These are phyloP conservation scores for Hypocreales sp. DNA, from an alignment of 2,329 filamentous ascomycete genomes.

Conservation along the genomic window DNA sequence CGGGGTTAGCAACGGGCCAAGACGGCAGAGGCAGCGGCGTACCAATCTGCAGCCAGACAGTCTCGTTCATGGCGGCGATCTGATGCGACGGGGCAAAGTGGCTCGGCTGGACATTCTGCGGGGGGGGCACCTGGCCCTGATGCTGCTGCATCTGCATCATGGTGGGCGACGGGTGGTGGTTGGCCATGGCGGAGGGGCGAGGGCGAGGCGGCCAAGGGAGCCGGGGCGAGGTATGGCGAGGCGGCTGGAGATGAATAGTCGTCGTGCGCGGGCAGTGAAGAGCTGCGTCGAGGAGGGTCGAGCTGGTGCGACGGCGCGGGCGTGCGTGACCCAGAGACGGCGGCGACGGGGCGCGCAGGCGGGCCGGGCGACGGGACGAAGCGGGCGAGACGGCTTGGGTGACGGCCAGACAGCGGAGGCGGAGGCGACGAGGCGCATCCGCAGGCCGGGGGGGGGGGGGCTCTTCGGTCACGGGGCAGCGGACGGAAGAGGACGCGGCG, in stretches of 20 bases:
- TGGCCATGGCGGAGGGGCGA: constrained; percentile 40
- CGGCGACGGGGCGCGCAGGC: no score
- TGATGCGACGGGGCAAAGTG: constrained; percentile 56
- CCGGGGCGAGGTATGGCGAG: constrained; percentile 6
- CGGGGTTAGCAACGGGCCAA: constrained; percentile 2
- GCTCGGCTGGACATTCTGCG: constrained; percentile 37
- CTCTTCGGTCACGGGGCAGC: no score
- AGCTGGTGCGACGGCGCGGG: constrained; percentile 3
- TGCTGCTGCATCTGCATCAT: constrained; percentile 51
- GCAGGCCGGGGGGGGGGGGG: no score
- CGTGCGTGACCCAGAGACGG: no score
- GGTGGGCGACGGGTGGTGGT: constrained; percentile 68
- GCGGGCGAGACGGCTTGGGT: background rate
- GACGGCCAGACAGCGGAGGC: background rate
- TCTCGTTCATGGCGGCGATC: constrained; percentile 66
- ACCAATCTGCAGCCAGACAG: constrained; percentile 89
- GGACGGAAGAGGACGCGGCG: no score
- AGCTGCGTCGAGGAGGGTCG: constrained; percentile 5
- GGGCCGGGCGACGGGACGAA: no score
- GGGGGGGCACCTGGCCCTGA: constrained; percentile 42
- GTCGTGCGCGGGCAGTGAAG: constrained; percentile 5
- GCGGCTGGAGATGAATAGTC: constrained; percentile 4
- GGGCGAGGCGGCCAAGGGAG: no score
- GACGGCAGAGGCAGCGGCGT: constrained; percentile 19
- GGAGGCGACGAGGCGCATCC: background rate